Evolutionary conservation across 2,329 filamentous ascomycete genomes (phyloP), one percentile per base, ranked within the genome.

Genomic region (Myriosclerotinia curreyana): DNA sequence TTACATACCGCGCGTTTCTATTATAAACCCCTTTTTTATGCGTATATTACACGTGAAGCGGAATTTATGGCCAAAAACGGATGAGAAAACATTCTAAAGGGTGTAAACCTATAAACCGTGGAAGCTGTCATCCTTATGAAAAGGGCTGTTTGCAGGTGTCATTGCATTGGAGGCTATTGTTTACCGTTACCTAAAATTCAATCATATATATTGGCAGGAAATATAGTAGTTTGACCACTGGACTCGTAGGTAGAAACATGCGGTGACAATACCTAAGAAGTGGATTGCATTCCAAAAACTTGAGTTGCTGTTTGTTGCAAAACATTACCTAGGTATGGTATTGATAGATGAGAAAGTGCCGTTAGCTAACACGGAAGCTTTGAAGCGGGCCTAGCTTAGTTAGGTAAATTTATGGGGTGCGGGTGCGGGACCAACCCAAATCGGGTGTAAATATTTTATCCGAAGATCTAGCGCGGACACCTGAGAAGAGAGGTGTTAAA

Each of bases 1-100:
- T 34, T 20, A 14, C 42, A n/a, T 46, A 46, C 28, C 38, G 38
- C 36, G 53, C 53, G 9, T 55, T 34, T 58, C 54, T 34, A 56
- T 46, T 46, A 44, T 46, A 22, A 34, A 28, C 42, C 55, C 55
- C 55, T 42, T 59, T 59, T 59, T 25, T 25, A 20, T 36, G 55
- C 28, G 55, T 34, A 48, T 34, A 36, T 25, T 48, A 22, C 55
- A 25, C 42, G 28, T 58, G 55, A 48, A 36, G 55, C 44, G 14
- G 55, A 59, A 8, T 36, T 48, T 25, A 38, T 59, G 28, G 20
- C 44, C 28, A 14, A 36, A 36, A 59, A 38, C 31, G 20, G 31
- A 48, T 20, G n/a, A 17, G n/a, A 34, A 46, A 34, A n/a, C 9
- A 58, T 58, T 58, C 9, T 25, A 48, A 20, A 36, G 34, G 28